Percentiles rank a stretch among this genome's conserved stretches.
These are phyloP conservation scores for Wakefieldia striispora DNA, from an alignment of 768 basidiomycete genomes.

Conservation along the genomic window DNA sequence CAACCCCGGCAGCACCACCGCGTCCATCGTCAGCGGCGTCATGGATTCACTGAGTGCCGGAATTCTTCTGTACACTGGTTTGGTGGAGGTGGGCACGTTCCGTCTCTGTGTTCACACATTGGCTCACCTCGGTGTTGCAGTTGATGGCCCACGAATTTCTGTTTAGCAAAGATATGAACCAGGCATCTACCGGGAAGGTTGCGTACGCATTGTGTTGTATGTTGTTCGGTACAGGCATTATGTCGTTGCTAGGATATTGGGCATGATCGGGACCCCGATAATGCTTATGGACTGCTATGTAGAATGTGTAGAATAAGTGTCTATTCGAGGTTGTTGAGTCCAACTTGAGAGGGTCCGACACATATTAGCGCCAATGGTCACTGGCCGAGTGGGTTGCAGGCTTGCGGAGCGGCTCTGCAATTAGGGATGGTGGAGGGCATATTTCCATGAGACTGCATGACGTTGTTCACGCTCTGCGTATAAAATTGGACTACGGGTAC, in stretches of 20 bases:
- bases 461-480: no score
- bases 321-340: no score
- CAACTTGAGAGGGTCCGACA: no score
- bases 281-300: no score
- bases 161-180: conserved; percentile 83
- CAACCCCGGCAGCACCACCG: conserved; percentile 74
- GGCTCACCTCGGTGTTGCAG: conserved; percentile 34
- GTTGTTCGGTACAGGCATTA: conserved; percentile 80
- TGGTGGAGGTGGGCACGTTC: conserved; percentile 61
- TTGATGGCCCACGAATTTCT: conserved; percentile 94
- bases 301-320: no score
- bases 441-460: no score
- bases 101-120: not conserved
- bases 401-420: no score
- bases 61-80: conserved; percentile 83
- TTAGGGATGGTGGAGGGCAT: no score
- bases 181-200: conserved; percentile 62
- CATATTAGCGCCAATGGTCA: no score
- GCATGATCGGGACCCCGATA: conserved; percentile 43
- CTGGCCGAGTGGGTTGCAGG: no score
- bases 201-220: conserved; percentile 74
- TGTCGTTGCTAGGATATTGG: conserved; percentile 91
- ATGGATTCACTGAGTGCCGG: conserved; percentile 86
- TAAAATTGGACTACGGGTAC: no score
- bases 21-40: conserved; percentile 79